phyloP scores from a whole-genome alignment of 140 eudicot species.

The Cichorium intybus region DNA sequence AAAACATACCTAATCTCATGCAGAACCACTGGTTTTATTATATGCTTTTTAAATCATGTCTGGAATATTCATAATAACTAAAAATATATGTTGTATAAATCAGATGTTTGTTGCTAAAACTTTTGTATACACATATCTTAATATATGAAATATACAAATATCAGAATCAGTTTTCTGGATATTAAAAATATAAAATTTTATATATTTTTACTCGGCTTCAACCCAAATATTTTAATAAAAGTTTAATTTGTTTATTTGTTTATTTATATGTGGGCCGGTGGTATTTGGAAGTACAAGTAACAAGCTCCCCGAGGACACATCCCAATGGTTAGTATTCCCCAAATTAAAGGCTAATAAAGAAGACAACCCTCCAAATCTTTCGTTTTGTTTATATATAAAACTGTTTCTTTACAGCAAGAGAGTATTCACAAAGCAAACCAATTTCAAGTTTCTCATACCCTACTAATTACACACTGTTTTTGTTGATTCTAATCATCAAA shows the following conservation, averaged over 20 bases:
- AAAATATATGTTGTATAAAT: not conserved
- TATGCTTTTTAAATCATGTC: not conserved
- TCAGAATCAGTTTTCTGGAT: not conserved
- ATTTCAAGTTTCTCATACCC: conserved; percentile 22
- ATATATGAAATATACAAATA: not conserved
- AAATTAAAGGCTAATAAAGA: conserved; percentile 14
- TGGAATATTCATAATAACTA: not conserved
- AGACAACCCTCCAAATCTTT: conserved; percentile 19
- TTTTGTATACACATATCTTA: not conserved
- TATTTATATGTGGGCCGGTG: not conserved
- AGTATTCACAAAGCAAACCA: conserved; percentile 30
- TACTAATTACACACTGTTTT: conserved; percentile 10
- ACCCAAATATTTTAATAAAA: not conserved
- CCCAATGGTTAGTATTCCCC: conserved; percentile 25
- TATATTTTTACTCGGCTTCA: not conserved
- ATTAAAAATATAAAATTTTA: no score
- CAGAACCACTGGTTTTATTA: conserved; percentile 10
- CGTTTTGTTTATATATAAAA: conserved; percentile 18
- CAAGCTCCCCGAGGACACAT: not conserved
- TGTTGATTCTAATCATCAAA: conserved; percentile 23
- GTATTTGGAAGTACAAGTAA: not conserved
- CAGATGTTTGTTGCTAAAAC: not conserved
- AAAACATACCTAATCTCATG: conserved; percentile 12
- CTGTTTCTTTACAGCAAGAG: conserved; percentile 35
- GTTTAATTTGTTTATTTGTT: not conserved